These are phyloP conservation scores for Candida pseudoglaebosa DNA, from an alignment of 805 yeast species.

Conservation along the genomic window DNA sequence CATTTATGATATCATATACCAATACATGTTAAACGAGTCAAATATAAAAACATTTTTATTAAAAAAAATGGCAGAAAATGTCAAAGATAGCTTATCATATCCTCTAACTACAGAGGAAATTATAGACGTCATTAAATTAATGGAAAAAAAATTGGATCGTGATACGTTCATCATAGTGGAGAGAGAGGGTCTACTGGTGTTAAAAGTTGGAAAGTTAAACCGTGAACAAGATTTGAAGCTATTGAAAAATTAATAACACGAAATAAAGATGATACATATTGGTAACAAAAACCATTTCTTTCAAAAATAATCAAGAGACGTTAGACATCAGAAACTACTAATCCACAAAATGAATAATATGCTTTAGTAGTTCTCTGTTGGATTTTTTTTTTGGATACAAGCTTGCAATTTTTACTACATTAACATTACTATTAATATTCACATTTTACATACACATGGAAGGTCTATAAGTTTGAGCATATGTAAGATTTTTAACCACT, in stretches of 20 bases:
- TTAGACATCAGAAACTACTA: too few species aligned
- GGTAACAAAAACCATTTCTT: not conserved
- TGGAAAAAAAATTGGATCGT: slow-evolving; percentile 16
- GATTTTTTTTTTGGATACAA: too few species aligned
- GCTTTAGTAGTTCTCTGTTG: too few species aligned
- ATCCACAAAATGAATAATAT: too few species aligned
- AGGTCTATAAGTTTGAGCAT: too few species aligned
- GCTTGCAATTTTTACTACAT: too few species aligned
- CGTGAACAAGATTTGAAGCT: slow-evolving; percentile 23
- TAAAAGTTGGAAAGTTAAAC: slow-evolving; percentile 23
- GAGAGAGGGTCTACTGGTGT: slow-evolving; percentile 20
- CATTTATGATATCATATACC: slow-evolving; percentile 34
- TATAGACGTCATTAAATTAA: slow-evolving; percentile 20
- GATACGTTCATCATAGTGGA: slow-evolving; percentile 17
- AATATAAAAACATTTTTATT: slow-evolving; percentile 18
- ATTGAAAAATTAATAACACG: too few species aligned
- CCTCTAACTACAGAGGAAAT: slow-evolving; percentile 30
- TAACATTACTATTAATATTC: not conserved
- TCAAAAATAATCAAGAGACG: not conserved
- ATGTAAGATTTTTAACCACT: too few species aligned
- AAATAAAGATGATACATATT: too few species aligned
- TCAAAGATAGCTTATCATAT: slow-evolving; percentile 30
- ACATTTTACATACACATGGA: too few species aligned
- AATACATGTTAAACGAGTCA: slow-evolving; percentile 12
- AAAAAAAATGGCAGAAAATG: slow-evolving; percentile 21